Evolutionary conservation across 169 alveolate species (phyloP).

Genomic region (Blepharisma undulans): DNA sequence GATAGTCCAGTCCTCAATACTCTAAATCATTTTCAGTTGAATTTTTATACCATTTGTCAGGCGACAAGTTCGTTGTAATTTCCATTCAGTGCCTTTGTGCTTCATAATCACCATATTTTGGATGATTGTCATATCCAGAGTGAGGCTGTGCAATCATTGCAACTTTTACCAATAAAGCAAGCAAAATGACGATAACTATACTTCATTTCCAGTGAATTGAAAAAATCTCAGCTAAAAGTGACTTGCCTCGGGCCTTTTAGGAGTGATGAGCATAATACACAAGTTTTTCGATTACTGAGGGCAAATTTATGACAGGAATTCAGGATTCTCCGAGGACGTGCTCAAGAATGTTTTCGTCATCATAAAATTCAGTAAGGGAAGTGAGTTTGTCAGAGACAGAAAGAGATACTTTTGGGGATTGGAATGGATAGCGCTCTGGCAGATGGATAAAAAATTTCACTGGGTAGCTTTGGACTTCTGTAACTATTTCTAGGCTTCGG

Average conservation of each 20-base stretch:
- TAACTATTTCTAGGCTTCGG: neutral
- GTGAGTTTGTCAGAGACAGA: neutral
- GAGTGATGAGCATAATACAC: conserved; percentile 13
- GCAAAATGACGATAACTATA: conserved; percentile 23
- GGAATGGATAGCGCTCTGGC: conserved; percentile 41
- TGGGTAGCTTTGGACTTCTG: neutral
- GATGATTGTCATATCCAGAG: conserved; percentile 76
- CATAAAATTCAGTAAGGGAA: neutral
- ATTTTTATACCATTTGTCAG: conserved; percentile 65
- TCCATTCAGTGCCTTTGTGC: conserved; percentile 94
- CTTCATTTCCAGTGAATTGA: neutral
- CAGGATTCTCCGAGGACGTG: conserved; percentile 24
- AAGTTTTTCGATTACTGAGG: neutral
- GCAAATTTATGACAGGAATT: conserved; percentile 19
- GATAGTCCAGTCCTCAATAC: conserved; percentile 91
- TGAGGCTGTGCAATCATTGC: conserved; percentile 40
- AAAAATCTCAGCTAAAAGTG: neutral
- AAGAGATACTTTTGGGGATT: neutral
- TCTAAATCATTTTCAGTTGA: conserved; percentile 68
- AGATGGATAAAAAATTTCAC: conserved; percentile 6
- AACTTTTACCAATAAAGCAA: conserved; percentile 50
- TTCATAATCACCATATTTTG: conserved; percentile 91
- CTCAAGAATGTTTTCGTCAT: conserved; percentile 2
- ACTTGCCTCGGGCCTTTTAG: neutral
- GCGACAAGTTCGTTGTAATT: conserved; percentile 72